Evolutionary conservation across 805 yeast species (phyloP), one percentile per base, ranked within the genome.

Genomic region (Pichia deserticola): DNA sequence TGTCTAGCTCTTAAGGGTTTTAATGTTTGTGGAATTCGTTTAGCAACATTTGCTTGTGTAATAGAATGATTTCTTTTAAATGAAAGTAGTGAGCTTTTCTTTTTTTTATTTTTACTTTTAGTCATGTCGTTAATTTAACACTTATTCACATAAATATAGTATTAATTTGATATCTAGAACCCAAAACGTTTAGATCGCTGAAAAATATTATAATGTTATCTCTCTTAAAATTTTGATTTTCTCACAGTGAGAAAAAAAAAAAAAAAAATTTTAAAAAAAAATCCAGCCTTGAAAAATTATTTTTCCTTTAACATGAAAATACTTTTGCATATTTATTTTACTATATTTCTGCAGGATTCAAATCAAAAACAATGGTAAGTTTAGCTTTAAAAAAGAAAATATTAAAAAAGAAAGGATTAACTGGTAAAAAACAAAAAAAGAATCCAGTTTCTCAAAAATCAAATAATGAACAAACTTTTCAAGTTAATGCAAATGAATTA

Each of bases 1-100:
- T 78, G 81, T 44, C 96, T 71, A 0, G 96, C 84, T 57, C 79
- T 72, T 41, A 76, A 74, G 4, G 89, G 95, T 64, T 84, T 88
- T 49, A 83, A 72, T 7, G 71, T 57, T 39, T 60, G 72, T 3
- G 83, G 81, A 8, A 32, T 12, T 11, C 43, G 27, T 48, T 48
- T 48, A 5, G 15, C 35, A 10, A 20, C 30, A 25, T 7, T 9
- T 4, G 9, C 15, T 43, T 34, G 29, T 6, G 45, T 42, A 6
- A 46, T 47, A 1, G 56, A 35, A 15, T 27, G 32, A 8, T 11
- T 36, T n/a, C 48, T 30, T 35, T 41, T 45, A 7, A 48, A 40
- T 8, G 43, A 5, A 30, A 30, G 32, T 12, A 45, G 28, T 71
- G 42, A 40, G 15, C 49, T 49, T 48, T 57, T 49, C 32, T 30